A percentile compares a stretch with the other conserved stretches of the same genome.
Conservation (phyloP, 2,329 filamentous ascomycete species). For the Colletotrichum plurivorum region DNA sequence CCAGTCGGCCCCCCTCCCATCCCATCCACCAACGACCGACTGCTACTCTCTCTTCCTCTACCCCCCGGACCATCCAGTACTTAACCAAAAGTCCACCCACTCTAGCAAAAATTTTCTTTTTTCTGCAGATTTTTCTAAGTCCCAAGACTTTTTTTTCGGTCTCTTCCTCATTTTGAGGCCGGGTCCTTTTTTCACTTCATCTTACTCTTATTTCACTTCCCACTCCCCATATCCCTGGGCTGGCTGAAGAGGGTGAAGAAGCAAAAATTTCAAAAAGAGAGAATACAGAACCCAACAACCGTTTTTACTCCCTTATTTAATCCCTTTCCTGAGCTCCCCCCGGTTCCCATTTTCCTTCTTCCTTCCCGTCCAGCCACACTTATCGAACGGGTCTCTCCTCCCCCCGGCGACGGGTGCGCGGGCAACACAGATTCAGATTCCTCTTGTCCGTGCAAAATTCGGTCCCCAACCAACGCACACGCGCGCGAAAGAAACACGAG, state of each 20-base stretch:
- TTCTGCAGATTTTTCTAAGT: slow-evolving; percentile 35
- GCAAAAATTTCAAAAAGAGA: too few species aligned
- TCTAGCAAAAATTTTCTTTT: slow-evolving; percentile 10
- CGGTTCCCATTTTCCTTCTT: slow-evolving; percentile 10
- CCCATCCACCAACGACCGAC: slow-evolving; percentile 2
- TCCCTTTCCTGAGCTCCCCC: slow-evolving; percentile 1
- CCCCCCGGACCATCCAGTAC: slow-evolving; percentile 32
- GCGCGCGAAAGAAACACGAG: neutral
- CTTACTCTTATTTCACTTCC: slow-evolving; percentile 23
- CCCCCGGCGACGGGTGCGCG: slow-evolving; percentile 33
- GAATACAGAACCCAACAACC: neutral
- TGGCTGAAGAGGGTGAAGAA: slow-evolving; percentile 25
- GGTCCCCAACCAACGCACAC: slow-evolving; percentile 8
- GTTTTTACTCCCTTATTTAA: slow-evolving; percentile 24
- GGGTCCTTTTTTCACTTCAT: neutral
- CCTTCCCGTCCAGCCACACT: slow-evolving; percentile 11
- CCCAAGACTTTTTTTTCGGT: slow-evolving; percentile 21
- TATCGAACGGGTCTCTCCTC: slow-evolving; percentile 25
- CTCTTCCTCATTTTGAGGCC: too few species aligned
- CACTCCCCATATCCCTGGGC: slow-evolving; percentile 26
- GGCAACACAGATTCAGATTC: slow-evolving; percentile 17
- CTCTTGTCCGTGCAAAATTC: slow-evolving; percentile 19
- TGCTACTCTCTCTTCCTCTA: neutral
- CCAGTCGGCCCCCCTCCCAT: neutral
- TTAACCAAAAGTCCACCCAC: slow-evolving; percentile 42